Conservation (phyloP, 306 rosid species). For the Erythrophleum fordii region DNA sequence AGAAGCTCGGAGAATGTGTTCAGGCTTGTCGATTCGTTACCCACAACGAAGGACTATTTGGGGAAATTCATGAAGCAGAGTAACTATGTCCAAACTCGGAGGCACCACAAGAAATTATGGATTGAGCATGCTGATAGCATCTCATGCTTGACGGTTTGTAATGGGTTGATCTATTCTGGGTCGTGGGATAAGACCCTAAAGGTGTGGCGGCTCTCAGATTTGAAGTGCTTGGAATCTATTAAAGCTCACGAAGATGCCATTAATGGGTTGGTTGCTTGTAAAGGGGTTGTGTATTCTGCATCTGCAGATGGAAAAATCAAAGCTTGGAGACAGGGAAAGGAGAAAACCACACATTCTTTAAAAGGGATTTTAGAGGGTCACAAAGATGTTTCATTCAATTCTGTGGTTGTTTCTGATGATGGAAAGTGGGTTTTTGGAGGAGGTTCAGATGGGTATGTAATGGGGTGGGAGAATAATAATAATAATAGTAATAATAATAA, state of each 20-base stretch:
- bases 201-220: conserved; percentile 86
- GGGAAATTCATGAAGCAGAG: conserved; percentile 92
- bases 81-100: conserved; percentile 84
- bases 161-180: conserved; percentile 83
- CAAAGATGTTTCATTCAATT: conserved; percentile 76
- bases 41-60: conserved; percentile 83
- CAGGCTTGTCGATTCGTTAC: conserved; percentile 70
- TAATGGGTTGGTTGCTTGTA: conserved; percentile 72
- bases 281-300: conserved; percentile 86
- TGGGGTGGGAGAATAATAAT: conserved; percentile 70
- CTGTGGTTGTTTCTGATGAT: conserved; percentile 78
- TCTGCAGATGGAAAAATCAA: conserved; percentile 95
- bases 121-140: conserved; percentile 44
- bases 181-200: conserved; percentile 95
- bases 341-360: conserved; percentile 50
- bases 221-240: conserved; percentile 90
- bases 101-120: conserved; percentile 53
- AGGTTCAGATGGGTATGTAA: conserved; percentile 77
- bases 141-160: conserved; percentile 71
- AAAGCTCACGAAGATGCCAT: conserved; percentile 94
- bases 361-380: conserved; percentile 79
- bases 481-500: neutral
- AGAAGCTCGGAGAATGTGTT: conserved; percentile 82
- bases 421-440: conserved; percentile 91
- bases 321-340: conserved; percentile 70